Base-by-base conservation (phyloP, 179 eudicot genomes). In the Spinacia oleracea region DNA sequence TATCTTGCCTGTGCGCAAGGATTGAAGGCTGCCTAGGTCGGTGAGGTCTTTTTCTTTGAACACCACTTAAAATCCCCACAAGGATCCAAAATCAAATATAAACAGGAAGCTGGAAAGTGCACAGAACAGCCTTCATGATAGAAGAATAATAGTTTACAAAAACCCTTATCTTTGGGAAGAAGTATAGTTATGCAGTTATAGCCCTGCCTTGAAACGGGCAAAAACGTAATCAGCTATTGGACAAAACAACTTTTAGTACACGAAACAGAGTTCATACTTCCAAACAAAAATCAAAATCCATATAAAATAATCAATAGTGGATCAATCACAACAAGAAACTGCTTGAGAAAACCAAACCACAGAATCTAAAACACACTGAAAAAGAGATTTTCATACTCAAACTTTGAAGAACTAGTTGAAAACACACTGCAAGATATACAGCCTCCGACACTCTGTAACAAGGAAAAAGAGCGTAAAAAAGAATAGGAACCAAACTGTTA, bases 1-100 rank as follows among this genome's bases (percentile, higher is more conserved):
- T 45, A 40, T 71, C 75, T 72, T 51, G 29, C 45, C 42, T 32
- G 27, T 72, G 60, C 23, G 9, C 27, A 72, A 72, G n/a, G n/a
- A n/a, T n/a, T n/a, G n/a, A n/a, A 9, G 38, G 38, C 75, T 72
- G 20, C 15, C 15, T 15, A 12, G 53, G 53, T 16, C 0, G 12
- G 45, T 21, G 18, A 27, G 35, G 38, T 46, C 56, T 3, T 45
- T 35, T 14, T 70, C 56, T 27, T 70, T 46, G 38, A 3, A 45
- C 56, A 46, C 7, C 73, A 69, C 31, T 46, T 23, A 8, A 25
- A 69, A 40, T 25, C 46, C 34, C 55, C 50, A 25, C 25, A 69
- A 43, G 6, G 27, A 43, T 43, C 53, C 16, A 25, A 69, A 43
- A 38, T 3, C 53, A 34, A 10, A 18, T 69, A 9, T 10, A 4